Evolutionary conservation across 192 early-diverging fungal genomes (phyloP), one percentile per base, ranked within the genome.

Genomic region (Gonapodya sp.): DNA sequence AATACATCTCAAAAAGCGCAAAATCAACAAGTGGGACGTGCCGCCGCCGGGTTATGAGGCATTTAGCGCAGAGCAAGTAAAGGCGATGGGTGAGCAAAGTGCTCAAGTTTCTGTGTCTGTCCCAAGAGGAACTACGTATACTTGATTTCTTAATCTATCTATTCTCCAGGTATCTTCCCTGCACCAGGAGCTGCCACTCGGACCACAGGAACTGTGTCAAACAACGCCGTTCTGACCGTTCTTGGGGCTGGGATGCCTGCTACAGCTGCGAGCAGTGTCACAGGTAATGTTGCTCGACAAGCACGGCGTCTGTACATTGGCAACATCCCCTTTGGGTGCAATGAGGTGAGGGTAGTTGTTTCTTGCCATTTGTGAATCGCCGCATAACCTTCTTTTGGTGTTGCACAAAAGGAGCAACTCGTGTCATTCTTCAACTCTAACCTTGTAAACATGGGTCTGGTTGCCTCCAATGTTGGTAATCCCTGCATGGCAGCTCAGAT

Each of bases 21-120:
- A 94, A 84, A 89, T 97, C 35, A 91, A 92, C 80, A 91, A 94
- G 84, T 99, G 97, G 97, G 97, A 99, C 87, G 85, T 94, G 78
- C 86, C 95, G 8, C 97, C 97, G 36, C 88, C 90, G 8, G 96
- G 95, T 32, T 97, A 91, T 81, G 95, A 98, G 84, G 92, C 89
- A 73, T 89, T 97, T 85, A 89, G 92, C 33, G 94, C 94, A 2
- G 83, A 87, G 64, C 94, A 97, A 79, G 96, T 94, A 79, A 99
- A 99, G 85, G 89, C 90, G 24, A 93, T 94, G 35, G 96, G 95
- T 88, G 82, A 73, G 84, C 84, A 64, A 64, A 64, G 8, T 36
- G 8, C 24, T 30, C 34, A 73, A 16, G n/a, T n/a, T n/a, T n/a
- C n/a, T n/a, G n/a, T n/a, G n/a, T n/a, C n/a, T n/a, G n/a, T n/a